Conservation (phyloP, 495 filamentous ascomycete genomes). For the Talaromyces stipitatus region DNA sequence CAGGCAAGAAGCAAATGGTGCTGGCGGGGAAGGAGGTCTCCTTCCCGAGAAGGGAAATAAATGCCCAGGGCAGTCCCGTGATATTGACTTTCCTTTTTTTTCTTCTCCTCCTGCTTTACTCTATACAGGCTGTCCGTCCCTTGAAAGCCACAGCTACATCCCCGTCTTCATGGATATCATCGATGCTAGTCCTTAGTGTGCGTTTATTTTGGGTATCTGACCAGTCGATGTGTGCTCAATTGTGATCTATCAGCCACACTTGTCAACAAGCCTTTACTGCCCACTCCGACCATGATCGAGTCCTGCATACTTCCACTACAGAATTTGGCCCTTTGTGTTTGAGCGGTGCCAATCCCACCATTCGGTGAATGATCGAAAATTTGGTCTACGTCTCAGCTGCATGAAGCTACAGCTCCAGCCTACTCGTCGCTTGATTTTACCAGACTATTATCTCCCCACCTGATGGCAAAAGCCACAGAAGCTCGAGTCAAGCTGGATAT, state of each 20-base stretch:
- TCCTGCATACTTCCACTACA: neutral
- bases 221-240: neutral
- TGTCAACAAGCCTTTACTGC: neutral
- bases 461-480: neutral
- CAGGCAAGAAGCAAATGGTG: neutral
- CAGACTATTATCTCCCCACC: neutral
- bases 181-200: neutral
- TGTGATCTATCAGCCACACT: slow-evolving; percentile 1
- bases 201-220: neutral
- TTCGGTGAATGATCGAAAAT: neutral
- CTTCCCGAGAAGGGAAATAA: neutral
- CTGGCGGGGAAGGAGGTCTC: neutral
- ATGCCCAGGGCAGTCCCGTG: neutral
- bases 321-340: neutral
- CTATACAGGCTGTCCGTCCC: neutral
- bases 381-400: neutral
- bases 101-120: neutral
- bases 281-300: neutral
- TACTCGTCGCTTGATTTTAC: neutral
- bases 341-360: neutral
- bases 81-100: neutral
- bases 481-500: neutral
- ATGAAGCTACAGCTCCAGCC: neutral
- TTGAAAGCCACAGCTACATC: neutral
- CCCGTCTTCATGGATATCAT: neutral